Percentiles rank a stretch among this genome's conserved stretches.
Evolutionary conservation across 2,329 filamentous ascomycete species (phyloP).

Genomic region (Monilinia fructigena): DNA sequence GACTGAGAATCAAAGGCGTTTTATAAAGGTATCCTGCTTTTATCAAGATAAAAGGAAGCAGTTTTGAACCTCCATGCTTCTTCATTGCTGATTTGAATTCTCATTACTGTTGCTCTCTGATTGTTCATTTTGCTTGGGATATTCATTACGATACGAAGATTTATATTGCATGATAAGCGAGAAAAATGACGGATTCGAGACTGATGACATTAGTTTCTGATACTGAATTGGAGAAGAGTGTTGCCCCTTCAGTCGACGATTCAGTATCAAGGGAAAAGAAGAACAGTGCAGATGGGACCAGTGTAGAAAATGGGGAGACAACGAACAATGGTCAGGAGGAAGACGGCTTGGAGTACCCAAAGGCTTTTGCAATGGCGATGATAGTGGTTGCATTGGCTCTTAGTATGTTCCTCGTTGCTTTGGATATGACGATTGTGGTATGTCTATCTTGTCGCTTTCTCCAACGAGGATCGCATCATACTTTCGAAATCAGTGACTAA

Average conservation of each 20-base stretch:
- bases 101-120: background rate
- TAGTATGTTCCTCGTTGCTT: constrained; percentile 47
- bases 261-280: constrained; percentile 29
- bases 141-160: background rate
- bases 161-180: background rate
- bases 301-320: constrained; percentile 18
- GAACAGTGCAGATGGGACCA: constrained; percentile 27
- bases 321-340: constrained; percentile 18
- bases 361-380: constrained; percentile 38
- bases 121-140: background rate
- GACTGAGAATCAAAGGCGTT: background rate
- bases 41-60: background rate
- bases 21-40: background rate
- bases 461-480: background rate
- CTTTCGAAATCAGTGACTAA: background rate
- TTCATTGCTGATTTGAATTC: background rate
- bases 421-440: constrained; percentile 51
- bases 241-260: constrained; percentile 25
- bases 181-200: constrained; percentile 7
- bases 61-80: background rate
- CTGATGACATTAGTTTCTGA: constrained; percentile 7
- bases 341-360: constrained; percentile 35
- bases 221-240: constrained; percentile 28
- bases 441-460: background rate
- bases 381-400: constrained; percentile 50